Evolutionary conservation across 441 rosid genomes (phyloP), one percentile per base, ranked within the genome.

Genomic region (Flueggea neowawraea): DNA sequence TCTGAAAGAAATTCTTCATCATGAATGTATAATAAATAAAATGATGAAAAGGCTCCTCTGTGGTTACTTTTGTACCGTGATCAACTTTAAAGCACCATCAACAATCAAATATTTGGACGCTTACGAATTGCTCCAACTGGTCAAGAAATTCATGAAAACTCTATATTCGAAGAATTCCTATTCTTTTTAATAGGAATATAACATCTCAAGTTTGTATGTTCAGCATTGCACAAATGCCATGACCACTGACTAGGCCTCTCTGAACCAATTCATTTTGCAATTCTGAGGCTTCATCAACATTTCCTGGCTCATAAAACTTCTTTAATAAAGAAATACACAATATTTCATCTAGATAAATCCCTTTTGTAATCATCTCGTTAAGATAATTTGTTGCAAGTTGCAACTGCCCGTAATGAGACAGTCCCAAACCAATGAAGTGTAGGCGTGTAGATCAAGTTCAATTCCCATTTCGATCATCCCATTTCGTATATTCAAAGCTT

Each of bases 401-500:
- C 77, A 84, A 54, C 72, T 75, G 73, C 64, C 81, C 83, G 73
- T 82, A 79, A 8, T 74, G 84, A 7, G 81, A 74, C 61, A 82
- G 60, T 15, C 96, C 79, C 79, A 86, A 31, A 84, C 83, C 61
- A 89, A 70, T 31, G 89, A 72, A 67, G 96, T 89, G 65, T 82
- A 89, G 41, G 89, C 86, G 59, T 70, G 67, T 66, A 82, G 72
- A 81, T 89, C 92, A 78, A 89, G 89, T 68, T 86, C 78, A 65
- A 82, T 60, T 63, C 87, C 89, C 41, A 58, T 64, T 74, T 89
- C 90, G 58, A 33, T 67, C 92, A 84, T 89, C 68, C 62, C 77
- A 64, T 72, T 78, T 53, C 58, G 68, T 64, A 86, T 70, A 57
- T 66, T 72, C 52, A 89, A 68, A 60, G 89, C 87, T 71, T 81